Conservation (phyloP, 129 eudicot genomes). For the Kitagawia praeruptora region DNA sequence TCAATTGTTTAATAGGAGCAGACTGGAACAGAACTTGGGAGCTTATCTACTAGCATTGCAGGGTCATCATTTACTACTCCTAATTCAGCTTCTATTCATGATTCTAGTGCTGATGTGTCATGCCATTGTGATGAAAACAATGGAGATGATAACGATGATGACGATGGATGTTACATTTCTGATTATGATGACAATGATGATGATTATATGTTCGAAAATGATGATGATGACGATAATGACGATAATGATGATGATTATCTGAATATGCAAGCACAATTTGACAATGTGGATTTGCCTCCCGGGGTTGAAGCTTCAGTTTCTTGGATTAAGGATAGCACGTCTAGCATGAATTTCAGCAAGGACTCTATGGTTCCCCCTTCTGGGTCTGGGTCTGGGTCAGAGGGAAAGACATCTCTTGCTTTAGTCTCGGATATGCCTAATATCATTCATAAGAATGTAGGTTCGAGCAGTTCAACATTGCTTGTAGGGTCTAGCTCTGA, state of each 20-base stretch:
- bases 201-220: constrained; percentile 28
- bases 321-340: constrained; percentile 28
- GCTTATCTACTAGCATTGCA: constrained; percentile 19
- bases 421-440: constrained; percentile 4
- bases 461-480: constrained; percentile 36
- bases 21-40: constrained; percentile 16
- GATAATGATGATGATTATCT: constrained; percentile 38
- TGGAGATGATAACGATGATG: constrained; percentile 23
- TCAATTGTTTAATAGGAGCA: constrained; percentile 28
- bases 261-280: constrained; percentile 72
- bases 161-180: constrained; percentile 18
- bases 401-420: constrained; percentile 18
- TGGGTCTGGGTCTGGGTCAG: constrained; percentile 6
- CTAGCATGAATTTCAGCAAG: constrained; percentile 15
- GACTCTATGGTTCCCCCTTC: constrained; percentile 11
- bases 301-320: constrained; percentile 73
- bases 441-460: too few relatives aligned
- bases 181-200: constrained; percentile 41
- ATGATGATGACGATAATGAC: constrained; percentile 22
- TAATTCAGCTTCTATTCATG: constrained; percentile 22
- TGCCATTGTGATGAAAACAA: constrained; percentile 25
- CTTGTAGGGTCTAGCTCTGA: constrained; percentile 16
- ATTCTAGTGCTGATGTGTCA: constrained; percentile 29
- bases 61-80: constrained; percentile 36
- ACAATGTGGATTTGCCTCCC: constrained; percentile 61